phyloP scores from a whole-genome alignment of 768 basidiomycete species.

The Panus rudis region DNA sequence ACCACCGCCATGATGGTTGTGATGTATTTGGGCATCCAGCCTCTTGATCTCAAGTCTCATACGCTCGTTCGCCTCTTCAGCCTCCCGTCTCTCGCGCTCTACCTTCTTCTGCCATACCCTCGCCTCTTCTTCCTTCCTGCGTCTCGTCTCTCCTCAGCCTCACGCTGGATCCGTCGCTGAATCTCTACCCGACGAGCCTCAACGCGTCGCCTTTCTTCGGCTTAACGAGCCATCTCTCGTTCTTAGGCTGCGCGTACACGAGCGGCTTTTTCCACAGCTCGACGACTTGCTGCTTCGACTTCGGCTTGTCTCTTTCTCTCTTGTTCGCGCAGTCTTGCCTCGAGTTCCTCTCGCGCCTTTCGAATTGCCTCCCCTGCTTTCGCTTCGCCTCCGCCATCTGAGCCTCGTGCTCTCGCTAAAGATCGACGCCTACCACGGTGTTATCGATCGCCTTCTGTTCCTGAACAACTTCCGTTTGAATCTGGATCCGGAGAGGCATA shows the following conservation, averaged over 20 bases:
- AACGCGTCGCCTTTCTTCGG: not conserved
- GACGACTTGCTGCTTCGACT: not conserved
- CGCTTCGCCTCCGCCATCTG: slow-evolving; percentile 3
- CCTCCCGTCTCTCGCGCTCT: too few species aligned
- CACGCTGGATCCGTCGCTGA: too few species aligned
- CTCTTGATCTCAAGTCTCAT: too few species aligned
- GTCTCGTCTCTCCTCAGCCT: too few species aligned
- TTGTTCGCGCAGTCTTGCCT: slow-evolving; percentile 5
- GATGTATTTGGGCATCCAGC: too few species aligned
- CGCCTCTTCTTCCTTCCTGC: too few species aligned
- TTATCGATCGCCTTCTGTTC: slow-evolving; percentile 9
- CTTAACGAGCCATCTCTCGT: not conserved
- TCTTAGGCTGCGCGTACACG: not conserved
- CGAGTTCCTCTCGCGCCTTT: slow-evolving; percentile 4
- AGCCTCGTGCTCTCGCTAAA: slow-evolving; percentile 7
- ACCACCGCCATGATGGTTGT: too few species aligned
- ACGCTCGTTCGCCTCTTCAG: too few species aligned
- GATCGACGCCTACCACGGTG: slow-evolving; percentile 11
- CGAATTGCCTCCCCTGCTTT: slow-evolving; percentile 4
- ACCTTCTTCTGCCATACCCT: too few species aligned
- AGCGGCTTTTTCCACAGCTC: not conserved
- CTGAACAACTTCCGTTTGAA: slow-evolving; percentile 17
- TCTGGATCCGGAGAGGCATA: slow-evolving; percentile 7
- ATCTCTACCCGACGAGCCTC: not conserved
- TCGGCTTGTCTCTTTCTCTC: slow-evolving; percentile 3